Evolutionary conservation across 2,329 filamentous ascomycete species (phyloP).

Genomic region (Talaromyces sp.): DNA sequence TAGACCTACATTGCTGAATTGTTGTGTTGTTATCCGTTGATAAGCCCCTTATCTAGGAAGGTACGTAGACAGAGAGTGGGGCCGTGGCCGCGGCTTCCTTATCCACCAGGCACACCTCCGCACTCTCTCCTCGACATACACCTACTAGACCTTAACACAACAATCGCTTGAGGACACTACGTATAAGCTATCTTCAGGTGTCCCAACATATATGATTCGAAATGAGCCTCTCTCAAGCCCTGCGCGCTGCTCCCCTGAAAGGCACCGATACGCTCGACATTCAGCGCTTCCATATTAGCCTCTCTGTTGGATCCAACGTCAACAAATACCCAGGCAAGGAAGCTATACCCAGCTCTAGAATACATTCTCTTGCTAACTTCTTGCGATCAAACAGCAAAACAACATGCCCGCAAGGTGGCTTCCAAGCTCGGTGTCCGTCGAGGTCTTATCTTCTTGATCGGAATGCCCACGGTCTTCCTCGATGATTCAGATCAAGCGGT

Average conservation of each 20-base stretch:
- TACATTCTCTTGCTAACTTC: neutral
- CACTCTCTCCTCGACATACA: neutral
- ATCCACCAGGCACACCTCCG: neutral
- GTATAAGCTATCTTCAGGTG: neutral
- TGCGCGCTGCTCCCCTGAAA: neutral
- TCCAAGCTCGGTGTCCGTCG: conserved; percentile 39
- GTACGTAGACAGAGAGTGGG: neutral
- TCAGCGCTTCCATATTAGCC: conserved; percentile 28
- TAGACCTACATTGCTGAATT: too few relatives aligned
- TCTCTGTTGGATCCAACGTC: conserved; percentile 29
- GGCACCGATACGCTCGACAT: conserved; percentile 1
- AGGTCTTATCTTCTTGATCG: conserved; percentile 57
- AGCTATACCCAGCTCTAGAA: neutral
- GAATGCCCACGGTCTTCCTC: conserved; percentile 48
- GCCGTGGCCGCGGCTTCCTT: neutral
- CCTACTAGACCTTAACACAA: neutral
- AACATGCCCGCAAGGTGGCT: conserved; percentile 49
- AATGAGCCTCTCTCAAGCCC: conserved; percentile 6
- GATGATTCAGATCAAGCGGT: conserved; percentile 59
- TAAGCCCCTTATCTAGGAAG: neutral
- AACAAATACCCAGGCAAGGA: conserved; percentile 42
- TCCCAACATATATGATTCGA: neutral
- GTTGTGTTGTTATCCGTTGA: neutral
- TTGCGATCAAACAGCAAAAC: conserved; percentile 41
- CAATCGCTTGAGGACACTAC: neutral